A percentile compares a stretch with the other conserved stretches of the same genome.
Evolutionary conservation across 108 stramenopile genomes (phyloP).

Genomic region (Tribonema minus): DNA sequence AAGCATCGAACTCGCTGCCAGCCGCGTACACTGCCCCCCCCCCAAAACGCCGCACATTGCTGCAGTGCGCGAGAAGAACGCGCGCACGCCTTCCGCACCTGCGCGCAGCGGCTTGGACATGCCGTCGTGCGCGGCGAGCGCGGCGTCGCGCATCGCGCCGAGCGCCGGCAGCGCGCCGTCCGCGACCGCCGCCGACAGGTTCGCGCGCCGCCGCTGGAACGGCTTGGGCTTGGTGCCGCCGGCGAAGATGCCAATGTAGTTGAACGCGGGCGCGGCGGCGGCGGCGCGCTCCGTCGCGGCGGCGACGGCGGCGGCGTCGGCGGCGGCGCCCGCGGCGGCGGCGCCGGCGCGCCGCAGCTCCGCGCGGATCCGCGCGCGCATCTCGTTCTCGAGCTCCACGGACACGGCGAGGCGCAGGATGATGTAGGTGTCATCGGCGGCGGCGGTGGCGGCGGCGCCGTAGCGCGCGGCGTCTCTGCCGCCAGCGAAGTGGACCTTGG

Average conservation of each 20-base stretch:
- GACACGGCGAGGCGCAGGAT: constrained; percentile 46
- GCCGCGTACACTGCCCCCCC: too few relatives aligned
- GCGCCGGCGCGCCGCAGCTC: neutral
- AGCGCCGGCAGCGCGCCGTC: constrained; percentile 53
- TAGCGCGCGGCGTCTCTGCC: neutral
- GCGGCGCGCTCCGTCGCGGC: too few relatives aligned
- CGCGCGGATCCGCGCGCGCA: constrained; percentile 30
- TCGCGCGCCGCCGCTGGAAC: constrained; percentile 59
- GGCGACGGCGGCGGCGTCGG: neutral
- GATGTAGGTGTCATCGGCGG: constrained; percentile 4
- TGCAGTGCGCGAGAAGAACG: too few relatives aligned
- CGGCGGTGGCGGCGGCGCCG: neutral
- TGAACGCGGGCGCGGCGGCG: neutral
- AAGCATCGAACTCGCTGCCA: too few relatives aligned
- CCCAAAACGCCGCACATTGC: too few relatives aligned
- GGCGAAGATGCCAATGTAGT: constrained; percentile 55
- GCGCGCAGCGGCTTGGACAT: neutral
- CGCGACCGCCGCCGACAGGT: constrained; percentile 20
- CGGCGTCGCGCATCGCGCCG: constrained; percentile 20
- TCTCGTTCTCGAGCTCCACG: constrained; percentile 48
- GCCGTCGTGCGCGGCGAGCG: constrained; percentile 17
- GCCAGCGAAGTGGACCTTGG: neutral
- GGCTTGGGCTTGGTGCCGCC: constrained; percentile 59
- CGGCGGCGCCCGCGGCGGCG: neutral
- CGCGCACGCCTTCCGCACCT: too few relatives aligned